Percentiles rank a stretch among this genome's conserved stretches.
Conservation (phyloP, 495 filamentous ascomycete species). For the Cenococcum geophilum region DNA sequence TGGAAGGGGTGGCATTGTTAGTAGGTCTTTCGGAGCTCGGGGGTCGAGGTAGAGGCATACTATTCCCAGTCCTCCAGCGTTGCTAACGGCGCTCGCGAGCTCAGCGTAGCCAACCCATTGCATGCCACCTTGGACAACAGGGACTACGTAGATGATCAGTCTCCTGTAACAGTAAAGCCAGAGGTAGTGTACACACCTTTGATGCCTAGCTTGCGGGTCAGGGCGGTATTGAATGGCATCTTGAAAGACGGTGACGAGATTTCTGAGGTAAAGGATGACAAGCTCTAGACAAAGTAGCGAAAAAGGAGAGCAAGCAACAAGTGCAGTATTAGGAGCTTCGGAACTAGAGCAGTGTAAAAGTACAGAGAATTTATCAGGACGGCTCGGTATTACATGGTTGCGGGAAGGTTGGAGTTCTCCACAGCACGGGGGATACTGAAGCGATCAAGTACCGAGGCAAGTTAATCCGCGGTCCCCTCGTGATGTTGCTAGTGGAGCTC, state of each 20-base stretch:
- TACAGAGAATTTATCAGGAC: neutral
- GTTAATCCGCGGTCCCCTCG: neutral
- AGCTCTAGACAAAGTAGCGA: neutral
- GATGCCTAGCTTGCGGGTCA: conserved; percentile 87
- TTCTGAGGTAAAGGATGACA: neutral
- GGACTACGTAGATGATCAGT: conserved; percentile 51
- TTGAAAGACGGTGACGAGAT: conserved; percentile 11
- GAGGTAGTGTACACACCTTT: conserved; percentile 49
- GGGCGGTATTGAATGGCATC: conserved; percentile 90
- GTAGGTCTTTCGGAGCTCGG: neutral
- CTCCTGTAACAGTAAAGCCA: neutral
- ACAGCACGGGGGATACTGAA: neutral
- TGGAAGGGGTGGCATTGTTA: conserved; percentile 26
- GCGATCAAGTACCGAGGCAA: conserved; percentile 12
- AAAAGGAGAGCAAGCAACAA: neutral
- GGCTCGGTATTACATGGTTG: neutral
- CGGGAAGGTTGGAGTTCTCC: conserved; percentile 3
- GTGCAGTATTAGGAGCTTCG: neutral
- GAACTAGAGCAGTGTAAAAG: neutral
- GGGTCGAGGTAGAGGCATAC: conserved; percentile 38
- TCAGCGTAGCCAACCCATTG: conserved; percentile 90
- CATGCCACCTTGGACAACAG: conserved; percentile 97
- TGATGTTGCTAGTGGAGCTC: neutral
- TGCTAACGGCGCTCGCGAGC: conserved; percentile 87
- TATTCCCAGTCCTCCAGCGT: conserved; percentile 89